Conservation (phyloP, 768 basidiomycete species). For the Kwoniella dejecticola region DNA sequence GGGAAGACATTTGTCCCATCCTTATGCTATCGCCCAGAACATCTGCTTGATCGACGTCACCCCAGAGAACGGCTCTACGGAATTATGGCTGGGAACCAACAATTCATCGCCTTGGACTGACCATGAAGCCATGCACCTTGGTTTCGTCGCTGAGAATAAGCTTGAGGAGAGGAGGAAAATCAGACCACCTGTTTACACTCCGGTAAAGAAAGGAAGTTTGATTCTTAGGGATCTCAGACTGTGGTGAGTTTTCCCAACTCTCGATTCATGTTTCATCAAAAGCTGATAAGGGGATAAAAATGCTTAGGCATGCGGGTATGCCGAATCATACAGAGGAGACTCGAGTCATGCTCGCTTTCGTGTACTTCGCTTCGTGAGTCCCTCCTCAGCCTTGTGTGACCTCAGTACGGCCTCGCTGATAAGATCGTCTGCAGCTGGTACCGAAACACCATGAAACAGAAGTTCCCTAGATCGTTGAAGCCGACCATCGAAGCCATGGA, state of each 20-base stretch:
- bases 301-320: conserved; percentile 23
- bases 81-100: conserved; percentile 24
- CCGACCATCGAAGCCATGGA: conserved; percentile 13
- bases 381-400: not conserved
- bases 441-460: conserved; percentile 9
- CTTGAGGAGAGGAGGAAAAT: conserved; percentile 19
- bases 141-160: conserved; percentile 3
- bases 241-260: conserved; percentile 11
- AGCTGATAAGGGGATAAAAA: too few species aligned
- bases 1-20: conserved; percentile 16
- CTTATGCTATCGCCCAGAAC: conserved; percentile 14
- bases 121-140: conserved; percentile 9
- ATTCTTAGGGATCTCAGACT: conserved; percentile 19
- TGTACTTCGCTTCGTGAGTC: conserved; percentile 17
- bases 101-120: conserved; percentile 18
- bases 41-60: conserved; percentile 23
- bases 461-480: conserved; percentile 15
- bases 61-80: conserved; percentile 25
- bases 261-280: too few species aligned
- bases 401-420: not conserved
- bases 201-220: conserved; percentile 18
- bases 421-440: conserved; percentile 15
- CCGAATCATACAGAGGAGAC: conserved; percentile 18
- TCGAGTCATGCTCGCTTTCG: conserved; percentile 21
- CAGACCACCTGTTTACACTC: conserved; percentile 19